A percentile compares a stretch with the other conserved stretches of the same genome.
phyloP scores from a whole-genome alignment of 2,329 filamentous ascomycete genomes.

The Juglanconis oblonga region DNA sequence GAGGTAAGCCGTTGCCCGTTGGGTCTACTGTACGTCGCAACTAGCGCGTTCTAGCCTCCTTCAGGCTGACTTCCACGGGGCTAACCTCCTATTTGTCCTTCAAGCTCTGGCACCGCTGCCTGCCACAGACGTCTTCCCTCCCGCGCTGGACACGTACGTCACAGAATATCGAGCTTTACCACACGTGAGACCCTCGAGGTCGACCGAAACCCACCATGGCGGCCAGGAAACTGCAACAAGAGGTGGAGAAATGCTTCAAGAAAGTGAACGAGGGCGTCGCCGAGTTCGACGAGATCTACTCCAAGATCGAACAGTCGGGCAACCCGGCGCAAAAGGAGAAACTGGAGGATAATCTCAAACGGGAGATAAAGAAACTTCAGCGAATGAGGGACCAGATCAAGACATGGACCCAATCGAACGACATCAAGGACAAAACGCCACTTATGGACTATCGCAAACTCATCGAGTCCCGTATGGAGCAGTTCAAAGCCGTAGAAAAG shows the following conservation, averaged over 20 bases:
- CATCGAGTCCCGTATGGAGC: constrained; percentile 99
- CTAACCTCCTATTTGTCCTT: neutral
- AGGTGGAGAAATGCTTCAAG: constrained; percentile 99
- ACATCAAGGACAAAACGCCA: constrained; percentile 99
- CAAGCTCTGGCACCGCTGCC: neutral
- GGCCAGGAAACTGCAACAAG: constrained; percentile 92
- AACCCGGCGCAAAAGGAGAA: constrained; percentile 98
- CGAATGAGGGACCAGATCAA: constrained; percentile 98
- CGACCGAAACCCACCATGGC: constrained; percentile 65
- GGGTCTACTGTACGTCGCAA: neutral
- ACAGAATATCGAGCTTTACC: neutral
- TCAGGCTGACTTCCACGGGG: neutral
- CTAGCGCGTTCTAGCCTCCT: neutral
- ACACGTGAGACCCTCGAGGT: constrained; percentile 4
- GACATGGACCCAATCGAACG: constrained; percentile 96
- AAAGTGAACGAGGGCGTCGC: constrained; percentile 91
- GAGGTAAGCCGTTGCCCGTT: neutral
- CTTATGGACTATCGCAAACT: constrained; percentile 89
- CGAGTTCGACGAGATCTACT: constrained; percentile 92
- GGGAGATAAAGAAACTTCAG: constrained; percentile 99
- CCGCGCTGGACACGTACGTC: neutral
- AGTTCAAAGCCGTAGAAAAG: constrained; percentile 99
- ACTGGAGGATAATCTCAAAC: constrained; percentile 95
- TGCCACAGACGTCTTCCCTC: neutral
- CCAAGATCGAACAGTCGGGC: constrained; percentile 91